Evolutionary conservation across 73 alveolate genomes (phyloP), one percentile per base, ranked within the genome.

Genomic region (Paramecium pentaurelia): DNA sequence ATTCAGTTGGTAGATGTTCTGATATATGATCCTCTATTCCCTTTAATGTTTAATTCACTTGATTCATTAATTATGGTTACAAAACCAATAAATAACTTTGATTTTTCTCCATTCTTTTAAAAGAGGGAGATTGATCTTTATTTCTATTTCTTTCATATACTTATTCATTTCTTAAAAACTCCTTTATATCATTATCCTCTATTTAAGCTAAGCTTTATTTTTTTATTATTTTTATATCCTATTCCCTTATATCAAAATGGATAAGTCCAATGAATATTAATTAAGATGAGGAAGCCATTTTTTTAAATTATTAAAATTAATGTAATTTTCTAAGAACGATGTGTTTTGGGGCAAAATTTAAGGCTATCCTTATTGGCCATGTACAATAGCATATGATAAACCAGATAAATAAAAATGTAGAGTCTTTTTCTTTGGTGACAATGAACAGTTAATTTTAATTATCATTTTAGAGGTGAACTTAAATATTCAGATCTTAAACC

Each of bases 361-460:
- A 75, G 88, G 88, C 9, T 75, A 75, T 36, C 88, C 88, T 0
- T 75, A 75, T 75, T 75, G 88, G 88, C 88, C 88, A 22, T 75
- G 88, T 18, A 75, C 47, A 20, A 75, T 75, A 2, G 42, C 84
- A 11, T 64, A 64, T 32, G 51, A 64, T 34, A 28, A 27, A 64
- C 84, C 84, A 28, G 84, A 64, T 27, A 16, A 32, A 64, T 20
- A 64, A 34, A 64, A 28, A 64, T 64, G 84, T n/a, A 64, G 84
- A 64, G 84, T 64, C 54, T 32, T 64, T 32, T 64, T 64, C 47
- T 64, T 32, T 18, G 84, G 84, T 0, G 84, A 64, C 4, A 64
- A 64, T 34, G 28, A 32, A n/a, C 84, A 64, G 84, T 64, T 32
- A 25, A 32, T 6, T 64, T 64, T 1, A 28, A 28, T 25, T 8